Conservation (phyloP, 257 asterid species). For the Solanum chmielewskii region DNA sequence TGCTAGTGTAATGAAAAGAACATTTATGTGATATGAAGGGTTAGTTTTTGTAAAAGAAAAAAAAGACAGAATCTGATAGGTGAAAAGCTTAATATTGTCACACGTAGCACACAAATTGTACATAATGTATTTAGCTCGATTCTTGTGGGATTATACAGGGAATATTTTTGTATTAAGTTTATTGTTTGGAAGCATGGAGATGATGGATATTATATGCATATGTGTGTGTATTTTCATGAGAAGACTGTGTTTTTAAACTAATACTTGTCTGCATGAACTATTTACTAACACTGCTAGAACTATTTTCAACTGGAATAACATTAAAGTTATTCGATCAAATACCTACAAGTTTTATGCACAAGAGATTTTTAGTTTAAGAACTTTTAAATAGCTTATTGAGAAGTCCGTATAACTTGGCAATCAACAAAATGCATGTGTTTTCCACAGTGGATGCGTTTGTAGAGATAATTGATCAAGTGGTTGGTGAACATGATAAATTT, state of each 20-base stretch:
- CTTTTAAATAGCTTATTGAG: neutral
- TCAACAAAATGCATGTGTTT: constrained; percentile 62
- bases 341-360: neutral
- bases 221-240: neutral
- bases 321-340: neutral
- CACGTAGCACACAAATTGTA: neutral
- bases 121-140: neutral
- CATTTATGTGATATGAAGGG: too few relatives aligned
- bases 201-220: neutral
- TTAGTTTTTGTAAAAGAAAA: too few relatives aligned
- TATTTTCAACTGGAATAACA: neutral
- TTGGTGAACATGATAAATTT: constrained; percentile 71
- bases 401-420: constrained; percentile 8
- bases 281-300: neutral
- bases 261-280: neutral
- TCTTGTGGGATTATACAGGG: neutral
- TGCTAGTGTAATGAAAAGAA: too few relatives aligned
- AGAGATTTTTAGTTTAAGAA: neutral
- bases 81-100: too few relatives aligned
- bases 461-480: constrained; percentile 66
- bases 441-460: constrained; percentile 71
- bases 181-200: neutral
- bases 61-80: too few relatives aligned
- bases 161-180: neutral
- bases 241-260: neutral